phyloP scores from a whole-genome alignment of 192 early-diverging fungal species.

The Gonapodya prolifera region DNA sequence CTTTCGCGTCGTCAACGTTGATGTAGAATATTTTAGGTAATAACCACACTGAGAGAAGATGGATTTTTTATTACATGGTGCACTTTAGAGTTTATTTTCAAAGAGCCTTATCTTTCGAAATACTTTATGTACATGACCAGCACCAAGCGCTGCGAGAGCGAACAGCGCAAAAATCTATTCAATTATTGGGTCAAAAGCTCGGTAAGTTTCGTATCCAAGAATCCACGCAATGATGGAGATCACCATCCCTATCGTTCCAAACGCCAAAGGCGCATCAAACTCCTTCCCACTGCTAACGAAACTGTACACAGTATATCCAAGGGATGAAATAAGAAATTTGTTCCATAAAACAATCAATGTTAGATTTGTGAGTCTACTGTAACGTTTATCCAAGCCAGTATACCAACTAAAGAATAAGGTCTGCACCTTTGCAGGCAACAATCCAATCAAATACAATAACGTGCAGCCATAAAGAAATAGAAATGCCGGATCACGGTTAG shows the following conservation, averaged over 20 bases:
- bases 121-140: too few species aligned
- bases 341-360: background rate
- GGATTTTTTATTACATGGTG: too few species aligned
- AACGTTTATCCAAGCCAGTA: background rate
- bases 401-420: background rate
- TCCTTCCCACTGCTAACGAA: background rate
- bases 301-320: background rate
- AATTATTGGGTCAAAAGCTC: too few species aligned
- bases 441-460: background rate
- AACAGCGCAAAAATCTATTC: too few species aligned
- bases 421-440: background rate
- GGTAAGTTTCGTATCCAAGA: background rate
- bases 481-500: background rate
- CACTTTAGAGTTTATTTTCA: too few species aligned
- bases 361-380: background rate
- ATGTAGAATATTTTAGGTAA: too few species aligned
- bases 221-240: background rate
- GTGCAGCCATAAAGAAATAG: background rate
- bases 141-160: too few species aligned
- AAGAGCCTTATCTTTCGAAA: too few species aligned
- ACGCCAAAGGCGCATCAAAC: background rate
- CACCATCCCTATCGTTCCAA: background rate
- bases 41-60: too few species aligned
- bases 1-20: too few species aligned
- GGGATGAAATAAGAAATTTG: background rate